Evolutionary conservation across 257 asterid species (phyloP), one percentile per base, ranked within the genome.

Genomic region (Scutellaria galericulata): DNA sequence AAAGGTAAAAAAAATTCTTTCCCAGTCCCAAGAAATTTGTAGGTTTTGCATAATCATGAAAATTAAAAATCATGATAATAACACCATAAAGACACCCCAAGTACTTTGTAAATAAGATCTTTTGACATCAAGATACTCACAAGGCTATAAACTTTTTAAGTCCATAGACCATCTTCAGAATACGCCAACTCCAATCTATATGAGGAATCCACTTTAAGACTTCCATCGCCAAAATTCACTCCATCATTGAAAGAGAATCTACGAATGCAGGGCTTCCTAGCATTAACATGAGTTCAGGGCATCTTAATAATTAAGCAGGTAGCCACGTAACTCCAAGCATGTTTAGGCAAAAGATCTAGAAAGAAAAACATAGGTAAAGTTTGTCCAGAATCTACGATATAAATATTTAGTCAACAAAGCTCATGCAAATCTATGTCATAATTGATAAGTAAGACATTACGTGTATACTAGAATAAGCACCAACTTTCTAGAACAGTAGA

Each of bases 401-500:
- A 55, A 37, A 37, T 10, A 8, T 12, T 11, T n/a, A 31, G 37
- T 31, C 5, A 31, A 31, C 37, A 3, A 31, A 31, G 37, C 37
- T 31, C 37, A 4, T 31, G 37, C 4, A 31, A 31, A 31, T 31
- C 5, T 31, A 31, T 2, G 15, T 63, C 35, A 58, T 10, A 74
- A 35, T 22, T 37, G 20, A 40, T 47, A 5, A 14, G 66, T 41
- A 35, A 73, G 27, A 60, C 59, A 51, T 52, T 7, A 20, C 9
- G 7, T 12, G 9, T 14, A 15, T 11, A 52, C n/a, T 7, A 2
- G 50, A 10, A 7, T 22, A 48, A 10, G 60, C 45, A 7, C 11
- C 4, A 27, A 31, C 73, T 64, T 76, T 54, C 76, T 46, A 46
- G 64, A 69, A 52, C 53, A 62, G 13, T 44, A 18, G 41, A 20